phyloP scores from a whole-genome alignment of 2,329 filamentous ascomycete genomes.

The Paramyrothecium sp. region DNA sequence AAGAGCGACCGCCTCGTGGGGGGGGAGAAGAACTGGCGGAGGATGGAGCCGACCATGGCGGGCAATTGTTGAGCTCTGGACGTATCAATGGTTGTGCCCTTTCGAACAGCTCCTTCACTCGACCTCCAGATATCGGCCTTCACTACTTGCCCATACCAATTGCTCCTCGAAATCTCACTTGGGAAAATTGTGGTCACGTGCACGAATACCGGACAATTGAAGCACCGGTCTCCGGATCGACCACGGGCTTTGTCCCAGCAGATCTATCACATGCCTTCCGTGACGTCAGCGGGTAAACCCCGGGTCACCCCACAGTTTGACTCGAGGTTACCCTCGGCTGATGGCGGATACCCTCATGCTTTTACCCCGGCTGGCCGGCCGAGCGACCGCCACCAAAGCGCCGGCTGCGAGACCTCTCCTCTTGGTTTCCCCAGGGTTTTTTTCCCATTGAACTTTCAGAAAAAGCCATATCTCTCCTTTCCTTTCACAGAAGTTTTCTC shows the following conservation, averaged over 20 bases:
- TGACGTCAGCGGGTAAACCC: constrained; percentile 26
- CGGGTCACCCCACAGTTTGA: constrained; percentile 8
- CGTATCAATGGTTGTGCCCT: constrained; percentile 11
- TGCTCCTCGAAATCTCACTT: background rate
- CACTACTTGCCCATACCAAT: background rate
- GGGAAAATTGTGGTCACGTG: background rate
- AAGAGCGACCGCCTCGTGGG: constrained; percentile 23
- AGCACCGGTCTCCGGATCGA: background rate
- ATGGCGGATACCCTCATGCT: constrained; percentile 1
- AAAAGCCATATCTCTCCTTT: too few species aligned
- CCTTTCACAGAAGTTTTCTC: too few species aligned
- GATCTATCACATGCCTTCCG: constrained; percentile 18
- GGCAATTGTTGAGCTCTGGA: constrained; percentile 14
- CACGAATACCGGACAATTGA: background rate
- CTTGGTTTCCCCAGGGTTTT: background rate
- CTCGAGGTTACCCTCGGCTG: constrained; percentile 21
- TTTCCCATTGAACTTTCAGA: too few species aligned
- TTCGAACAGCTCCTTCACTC: background rate
- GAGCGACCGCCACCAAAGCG: background rate
- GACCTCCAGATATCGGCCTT: background rate
- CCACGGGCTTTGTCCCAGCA: background rate
- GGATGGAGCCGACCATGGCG: constrained; percentile 33
- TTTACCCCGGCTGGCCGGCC: background rate
- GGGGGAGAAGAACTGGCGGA: constrained; percentile 33
- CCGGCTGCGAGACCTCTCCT: background rate